Base-by-base conservation (phyloP, 108 stramenopile species). In the Cyclotella cryptica region DNA sequence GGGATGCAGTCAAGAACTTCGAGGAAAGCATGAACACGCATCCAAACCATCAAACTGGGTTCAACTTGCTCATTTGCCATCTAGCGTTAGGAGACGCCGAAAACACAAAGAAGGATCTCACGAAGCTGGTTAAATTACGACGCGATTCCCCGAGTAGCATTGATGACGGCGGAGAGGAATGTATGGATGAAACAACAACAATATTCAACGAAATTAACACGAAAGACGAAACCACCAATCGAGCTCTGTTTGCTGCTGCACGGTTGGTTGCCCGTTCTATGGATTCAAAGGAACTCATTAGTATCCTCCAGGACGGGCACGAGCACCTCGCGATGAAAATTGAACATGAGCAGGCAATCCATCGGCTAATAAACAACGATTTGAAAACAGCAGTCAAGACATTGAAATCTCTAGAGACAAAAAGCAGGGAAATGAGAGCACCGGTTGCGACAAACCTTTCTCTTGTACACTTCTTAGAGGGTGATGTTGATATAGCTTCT, bases 401-500 rank as follows among this genome's bases (percentile, higher is more conserved):
- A 26, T 71, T 97, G 2, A 91, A 92, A 74, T 62, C 83, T 29
- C 92, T 97, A 55, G 93, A 96, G 77, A 88, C 88, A 77, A 94
- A 94, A 72, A 89, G 87, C 69, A 69, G 73, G 68, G 83, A 84
- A 52, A 80, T 89, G 30, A 92, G 85, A 80, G 87, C 96, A 46
- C 83, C 75, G 77, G 87, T 93, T 28, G 90, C 91, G n/a, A 94
- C 91, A 13, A 97, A 96, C 70, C 79, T 97, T 15, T 88, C 88
- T 11, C 96, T 96, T 77, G 77, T 97, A 35, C 91, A 90, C 69
- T 96, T 96, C 53, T 89, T 97, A 4, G 92, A 95, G 75, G 93
- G 95, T 44, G 88, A 94, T 47, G 53, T 81, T 43, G 54, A 66
- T 44, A 72, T 11, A 27, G 95, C 96, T 12, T 91, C 96, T 30